Conservation (phyloP, 371 early-diverging fungal genomes). For the Gilbertella persicaria region DNA sequence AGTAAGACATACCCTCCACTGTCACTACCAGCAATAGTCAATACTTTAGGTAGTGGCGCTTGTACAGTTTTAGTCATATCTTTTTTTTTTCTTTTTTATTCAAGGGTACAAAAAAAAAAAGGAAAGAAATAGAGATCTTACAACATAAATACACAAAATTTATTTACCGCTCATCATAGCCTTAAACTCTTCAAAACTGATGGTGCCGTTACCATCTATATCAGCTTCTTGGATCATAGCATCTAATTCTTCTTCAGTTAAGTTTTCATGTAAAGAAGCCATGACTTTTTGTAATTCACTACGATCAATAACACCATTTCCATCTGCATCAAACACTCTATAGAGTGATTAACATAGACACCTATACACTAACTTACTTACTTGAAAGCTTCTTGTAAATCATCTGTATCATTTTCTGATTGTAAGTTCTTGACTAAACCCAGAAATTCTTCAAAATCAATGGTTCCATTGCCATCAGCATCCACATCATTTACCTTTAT, state of each 20-base stretch:
- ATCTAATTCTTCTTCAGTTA: constrained; percentile 60
- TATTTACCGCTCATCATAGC: constrained; percentile 64
- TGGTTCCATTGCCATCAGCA: constrained; percentile 89
- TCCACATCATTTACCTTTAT: constrained; percentile 89
- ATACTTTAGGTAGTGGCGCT: constrained; percentile 20
- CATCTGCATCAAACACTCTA: constrained; percentile 69
- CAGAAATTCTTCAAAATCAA: constrained; percentile 91
- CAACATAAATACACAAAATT: too few species aligned
- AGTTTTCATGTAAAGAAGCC: constrained; percentile 57
- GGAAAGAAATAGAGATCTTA: not conserved
- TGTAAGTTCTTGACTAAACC: constrained; percentile 77
- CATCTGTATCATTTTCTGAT: constrained; percentile 39
- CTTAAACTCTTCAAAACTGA: constrained; percentile 47
- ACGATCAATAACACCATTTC: constrained; percentile 92
- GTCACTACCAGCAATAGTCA: constrained; percentile 71
- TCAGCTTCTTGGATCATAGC: constrained; percentile 70
- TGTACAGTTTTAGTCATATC: not conserved
- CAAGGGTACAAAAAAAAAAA: not conserved
- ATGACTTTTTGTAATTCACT: constrained; percentile 72
- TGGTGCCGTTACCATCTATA: constrained; percentile 44
- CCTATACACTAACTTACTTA: constrained; percentile 43
- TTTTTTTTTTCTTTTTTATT: too few species aligned
- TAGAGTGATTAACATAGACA: not conserved
- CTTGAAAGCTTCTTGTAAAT: constrained; percentile 49
- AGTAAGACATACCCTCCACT: constrained; percentile 53